Evolutionary conservation across 768 basidiomycete species (phyloP).

Genomic region (Lactarius hengduanensis): DNA sequence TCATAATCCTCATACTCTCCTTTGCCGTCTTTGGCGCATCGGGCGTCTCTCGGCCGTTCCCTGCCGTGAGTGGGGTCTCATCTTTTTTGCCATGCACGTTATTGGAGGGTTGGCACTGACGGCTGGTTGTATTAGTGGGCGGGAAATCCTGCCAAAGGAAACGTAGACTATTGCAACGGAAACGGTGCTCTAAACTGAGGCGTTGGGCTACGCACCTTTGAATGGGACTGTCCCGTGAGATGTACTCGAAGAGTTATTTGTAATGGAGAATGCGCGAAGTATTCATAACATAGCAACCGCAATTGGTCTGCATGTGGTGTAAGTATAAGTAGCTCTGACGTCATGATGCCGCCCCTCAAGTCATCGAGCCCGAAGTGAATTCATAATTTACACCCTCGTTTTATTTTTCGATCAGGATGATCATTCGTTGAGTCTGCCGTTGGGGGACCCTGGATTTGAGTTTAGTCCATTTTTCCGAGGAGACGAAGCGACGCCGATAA

Average conservation of each 20-base stretch:
- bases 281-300: not conserved
- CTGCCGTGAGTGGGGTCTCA: slow-evolving; percentile 29
- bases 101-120: not conserved
- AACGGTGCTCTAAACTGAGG: slow-evolving; percentile 50
- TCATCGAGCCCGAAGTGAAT: not conserved
- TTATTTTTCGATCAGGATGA: not conserved
- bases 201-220: not conserved
- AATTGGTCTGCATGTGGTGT: not conserved
- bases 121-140: slow-evolving; percentile 39
- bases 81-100: not conserved
- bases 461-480: not conserved
- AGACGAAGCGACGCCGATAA: too few species aligned
- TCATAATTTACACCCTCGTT: not conserved
- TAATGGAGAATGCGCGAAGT: not conserved
- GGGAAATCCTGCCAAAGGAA: slow-evolving; percentile 52
- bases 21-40: slow-evolving; percentile 66
- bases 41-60: slow-evolving; percentile 50
- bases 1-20: slow-evolving; percentile 62
- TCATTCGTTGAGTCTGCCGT: not conserved
- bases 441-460: not conserved
- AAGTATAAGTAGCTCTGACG: not conserved
- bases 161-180: slow-evolving; percentile 60
- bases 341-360: too few species aligned
- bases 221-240: not conserved
- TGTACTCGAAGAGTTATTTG: not conserved